Conservation (phyloP, 179 eudicot genomes). For the Heliamphora pulchella region DNA sequence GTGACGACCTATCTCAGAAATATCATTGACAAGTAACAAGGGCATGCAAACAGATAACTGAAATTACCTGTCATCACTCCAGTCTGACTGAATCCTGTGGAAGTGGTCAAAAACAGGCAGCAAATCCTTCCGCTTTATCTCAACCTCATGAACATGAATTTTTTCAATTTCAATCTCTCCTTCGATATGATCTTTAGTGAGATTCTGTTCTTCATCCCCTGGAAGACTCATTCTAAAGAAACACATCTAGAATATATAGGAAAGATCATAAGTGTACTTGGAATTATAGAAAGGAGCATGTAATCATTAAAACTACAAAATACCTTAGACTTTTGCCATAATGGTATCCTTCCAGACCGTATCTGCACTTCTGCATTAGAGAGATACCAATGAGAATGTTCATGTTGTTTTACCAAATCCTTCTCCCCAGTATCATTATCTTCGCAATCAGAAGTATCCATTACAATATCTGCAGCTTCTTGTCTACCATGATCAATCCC, state of each 20-base stretch:
- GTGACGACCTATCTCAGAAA: slow-evolving; percentile 9
- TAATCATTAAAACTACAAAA: slow-evolving; percentile 11
- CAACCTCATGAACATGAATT: slow-evolving; percentile 56
- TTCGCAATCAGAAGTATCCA: slow-evolving; percentile 43
- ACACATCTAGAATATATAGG: slow-evolving; percentile 43
- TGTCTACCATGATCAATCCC: slow-evolving; percentile 39
- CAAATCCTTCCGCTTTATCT: slow-evolving; percentile 72
- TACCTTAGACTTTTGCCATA: slow-evolving; percentile 95
- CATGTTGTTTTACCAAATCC: slow-evolving; percentile 41
- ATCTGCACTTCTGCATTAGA: slow-evolving; percentile 97
- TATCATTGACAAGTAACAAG: not conserved
- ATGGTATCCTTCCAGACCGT: slow-evolving; percentile 54
- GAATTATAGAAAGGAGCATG: slow-evolving; percentile 14
- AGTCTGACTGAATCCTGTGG: slow-evolving; percentile 53
- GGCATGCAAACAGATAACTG: slow-evolving; percentile 3
- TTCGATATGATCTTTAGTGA: slow-evolving; percentile 25
- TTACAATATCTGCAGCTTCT: slow-evolving; percentile 25
- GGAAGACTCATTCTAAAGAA: slow-evolving; percentile 52
- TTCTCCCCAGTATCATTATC: slow-evolving; percentile 38
- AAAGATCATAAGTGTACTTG: slow-evolving; percentile 17
- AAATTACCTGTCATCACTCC: slow-evolving; percentile 58
- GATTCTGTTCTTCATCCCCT: slow-evolving; percentile 22
- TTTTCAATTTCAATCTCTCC: slow-evolving; percentile 87
- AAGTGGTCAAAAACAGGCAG: slow-evolving; percentile 83
- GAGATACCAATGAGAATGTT: slow-evolving; percentile 62